Conservation (phyloP, 2,329 filamentous ascomycete species). For the Penicillium sclerotigenum region DNA sequence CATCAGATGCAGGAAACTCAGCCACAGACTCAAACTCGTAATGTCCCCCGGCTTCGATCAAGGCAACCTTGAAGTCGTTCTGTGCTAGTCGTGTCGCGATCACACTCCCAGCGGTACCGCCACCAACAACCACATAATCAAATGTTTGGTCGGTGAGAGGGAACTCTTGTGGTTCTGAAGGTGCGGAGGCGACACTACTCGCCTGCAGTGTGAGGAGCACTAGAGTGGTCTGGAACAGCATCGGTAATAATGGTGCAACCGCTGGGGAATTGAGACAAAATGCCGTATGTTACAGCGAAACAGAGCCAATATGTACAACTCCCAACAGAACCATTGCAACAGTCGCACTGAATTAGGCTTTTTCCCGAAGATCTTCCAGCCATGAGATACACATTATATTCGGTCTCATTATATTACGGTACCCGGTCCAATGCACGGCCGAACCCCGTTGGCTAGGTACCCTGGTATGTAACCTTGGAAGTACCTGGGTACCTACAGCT, state of each 20-base stretch:
- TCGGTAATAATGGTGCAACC: not conserved
- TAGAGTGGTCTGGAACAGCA: conserved; percentile 4
- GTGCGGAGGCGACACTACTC: not conserved
- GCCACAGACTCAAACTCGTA: conserved; percentile 27
- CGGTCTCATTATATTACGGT: not conserved
- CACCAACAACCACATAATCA: conserved; percentile 29
- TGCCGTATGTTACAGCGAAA: not conserved
- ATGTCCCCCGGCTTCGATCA: conserved; percentile 29
- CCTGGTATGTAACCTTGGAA: not conserved
- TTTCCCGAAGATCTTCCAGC: not conserved
- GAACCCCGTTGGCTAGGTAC: not conserved
- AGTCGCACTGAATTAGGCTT: not conserved
- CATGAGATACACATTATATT: not conserved
- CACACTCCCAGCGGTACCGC: conserved; percentile 26
- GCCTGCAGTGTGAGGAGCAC: conserved; percentile 10
- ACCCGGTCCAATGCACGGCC: not conserved
- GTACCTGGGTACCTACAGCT: no score
- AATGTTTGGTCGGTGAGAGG: conserved; percentile 15
- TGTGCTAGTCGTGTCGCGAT: conserved; percentile 28
- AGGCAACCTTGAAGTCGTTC: conserved; percentile 22
- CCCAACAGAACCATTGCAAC: not conserved
- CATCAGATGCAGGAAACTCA: conserved; percentile 20
- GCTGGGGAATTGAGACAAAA: not conserved
- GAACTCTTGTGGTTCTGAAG: not conserved
- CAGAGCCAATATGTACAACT: not conserved